Percentiles rank a stretch among this genome's conserved stretches.
Evolutionary conservation across 257 asterid species (phyloP).

Genomic region (Prunella vulgaris): DNA sequence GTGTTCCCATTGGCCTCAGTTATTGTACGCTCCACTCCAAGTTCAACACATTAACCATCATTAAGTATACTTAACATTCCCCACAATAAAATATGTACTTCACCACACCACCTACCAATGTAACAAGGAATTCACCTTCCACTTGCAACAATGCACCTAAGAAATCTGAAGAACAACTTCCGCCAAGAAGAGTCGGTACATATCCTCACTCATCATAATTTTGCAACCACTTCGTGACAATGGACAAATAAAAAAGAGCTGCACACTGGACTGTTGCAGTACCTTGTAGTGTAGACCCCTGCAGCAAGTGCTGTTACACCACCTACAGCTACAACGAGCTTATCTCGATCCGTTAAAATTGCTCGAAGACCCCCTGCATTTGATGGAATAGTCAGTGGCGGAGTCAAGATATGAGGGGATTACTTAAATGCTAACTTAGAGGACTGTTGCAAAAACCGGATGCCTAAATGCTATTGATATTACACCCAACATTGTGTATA

Average conservation of each 20-base stretch:
- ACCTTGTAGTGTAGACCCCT: slow-evolving; percentile 97
- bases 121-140: background rate
- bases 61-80: background rate
- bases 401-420: slow-evolving; percentile 5
- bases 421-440: background rate
- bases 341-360: slow-evolving; percentile 87
- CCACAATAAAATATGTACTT: background rate
- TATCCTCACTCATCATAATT: background rate
- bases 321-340: slow-evolving; percentile 91
- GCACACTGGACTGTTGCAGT: slow-evolving; percentile 15
- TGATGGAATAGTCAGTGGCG: slow-evolving; percentile 16
- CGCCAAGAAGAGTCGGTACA: background rate
- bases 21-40: background rate
- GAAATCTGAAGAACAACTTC: background rate
- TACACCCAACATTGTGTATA: background rate
- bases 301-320: slow-evolving; percentile 98
- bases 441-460: background rate
- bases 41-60: background rate
- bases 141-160: background rate
- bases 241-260: slow-evolving; percentile 8
- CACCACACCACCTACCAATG: background rate
- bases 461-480: background rate
- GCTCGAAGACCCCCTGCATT: slow-evolving; percentile 81
- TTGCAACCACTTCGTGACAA: background rate
- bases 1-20: background rate